A percentile compares a stretch with the other conserved stretches of the same genome.
Evolutionary conservation across 768 basidiomycete species (phyloP).

Genomic region (Phylloporus scabripes): DNA sequence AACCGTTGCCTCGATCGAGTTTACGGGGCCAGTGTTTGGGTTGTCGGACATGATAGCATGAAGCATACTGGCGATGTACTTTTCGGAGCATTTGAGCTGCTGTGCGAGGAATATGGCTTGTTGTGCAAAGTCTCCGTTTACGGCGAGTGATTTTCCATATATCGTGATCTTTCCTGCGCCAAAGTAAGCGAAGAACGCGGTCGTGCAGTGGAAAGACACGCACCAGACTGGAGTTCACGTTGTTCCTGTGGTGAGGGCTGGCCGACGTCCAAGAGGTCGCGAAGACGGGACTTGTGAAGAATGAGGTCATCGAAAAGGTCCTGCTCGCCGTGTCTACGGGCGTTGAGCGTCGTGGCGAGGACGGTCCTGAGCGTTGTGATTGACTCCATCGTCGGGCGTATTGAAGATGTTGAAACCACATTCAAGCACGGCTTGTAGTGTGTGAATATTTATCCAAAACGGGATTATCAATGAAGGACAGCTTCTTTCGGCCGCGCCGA

Average conservation of each 20-base stretch:
- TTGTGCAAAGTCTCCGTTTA: slow-evolving; percentile 75
- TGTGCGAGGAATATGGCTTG: slow-evolving; percentile 76
- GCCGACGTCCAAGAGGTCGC: slow-evolving; percentile 62
- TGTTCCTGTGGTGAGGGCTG: slow-evolving; percentile 58
- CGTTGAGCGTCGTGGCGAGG: slow-evolving; percentile 44
- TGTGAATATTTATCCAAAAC: slow-evolving; percentile 3
- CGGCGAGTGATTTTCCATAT: slow-evolving; percentile 59
- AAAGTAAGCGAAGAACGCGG: background rate
- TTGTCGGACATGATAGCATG: slow-evolving; percentile 57
- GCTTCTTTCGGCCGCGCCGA: no score
- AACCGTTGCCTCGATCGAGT: slow-evolving; percentile 59
- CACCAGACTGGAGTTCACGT: slow-evolving; percentile 58
- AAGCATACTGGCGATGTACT: slow-evolving; percentile 65
- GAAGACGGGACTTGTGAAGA: slow-evolving; percentile 56
- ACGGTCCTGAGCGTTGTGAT: slow-evolving; percentile 51
- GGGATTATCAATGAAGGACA: background rate
- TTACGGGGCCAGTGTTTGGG: slow-evolving; percentile 56
- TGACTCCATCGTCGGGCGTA: slow-evolving; percentile 45
- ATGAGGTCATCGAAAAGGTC: slow-evolving; percentile 73
- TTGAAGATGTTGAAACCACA: background rate
- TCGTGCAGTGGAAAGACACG: slow-evolving; percentile 30
- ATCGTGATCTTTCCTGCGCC: slow-evolving; percentile 60
- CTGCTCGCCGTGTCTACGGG: slow-evolving; percentile 55
- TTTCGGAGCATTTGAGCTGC: slow-evolving; percentile 78
- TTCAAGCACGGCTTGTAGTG: background rate